These are phyloP conservation scores for Pseudozyma pruni DNA, from an alignment of 1,284 basidiomycete genomes.

Conservation along the genomic window DNA sequence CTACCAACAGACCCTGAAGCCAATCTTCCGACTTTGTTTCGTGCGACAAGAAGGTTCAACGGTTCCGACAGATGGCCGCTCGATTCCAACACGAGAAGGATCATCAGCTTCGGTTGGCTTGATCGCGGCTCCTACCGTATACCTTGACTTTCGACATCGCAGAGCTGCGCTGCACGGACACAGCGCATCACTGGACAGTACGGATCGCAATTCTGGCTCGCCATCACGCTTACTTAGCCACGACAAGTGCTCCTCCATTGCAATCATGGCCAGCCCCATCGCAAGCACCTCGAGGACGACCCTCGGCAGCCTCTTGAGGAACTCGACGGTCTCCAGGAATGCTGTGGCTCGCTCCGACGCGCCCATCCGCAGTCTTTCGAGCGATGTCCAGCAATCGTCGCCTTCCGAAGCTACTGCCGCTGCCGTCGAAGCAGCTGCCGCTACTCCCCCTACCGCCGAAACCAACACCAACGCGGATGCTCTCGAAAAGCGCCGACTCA, in stretches of 20 bases:
- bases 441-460: not conserved
- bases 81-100: not conserved
- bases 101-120: not conserved
- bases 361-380: conserved; percentile 18
- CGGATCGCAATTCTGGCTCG: no score
- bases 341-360: conserved; percentile 3
- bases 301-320: conserved; percentile 35
- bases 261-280: conserved; percentile 48
- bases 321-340: conserved; percentile 9
- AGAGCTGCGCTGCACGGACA: not conserved
- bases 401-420: conserved; percentile 13
- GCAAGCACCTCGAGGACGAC: conserved; percentile 48
- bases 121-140: not conserved
- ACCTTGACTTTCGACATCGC: no score
- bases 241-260: not conserved
- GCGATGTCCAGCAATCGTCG: conserved; percentile 5
- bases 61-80: no score
- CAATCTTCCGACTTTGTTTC: conserved; percentile 1
- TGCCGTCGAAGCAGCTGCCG: conserved; percentile 2
- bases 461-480: conserved; percentile 22
- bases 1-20: not conserved
- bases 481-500: conserved; percentile 39
- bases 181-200: no score
- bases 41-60: conserved; percentile 19
- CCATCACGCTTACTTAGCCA: not conserved